Evolutionary conservation across 2,329 filamentous ascomycete genomes (phyloP), one percentile per base, ranked within the genome.

Genomic region (Tolypocladium album): DNA sequence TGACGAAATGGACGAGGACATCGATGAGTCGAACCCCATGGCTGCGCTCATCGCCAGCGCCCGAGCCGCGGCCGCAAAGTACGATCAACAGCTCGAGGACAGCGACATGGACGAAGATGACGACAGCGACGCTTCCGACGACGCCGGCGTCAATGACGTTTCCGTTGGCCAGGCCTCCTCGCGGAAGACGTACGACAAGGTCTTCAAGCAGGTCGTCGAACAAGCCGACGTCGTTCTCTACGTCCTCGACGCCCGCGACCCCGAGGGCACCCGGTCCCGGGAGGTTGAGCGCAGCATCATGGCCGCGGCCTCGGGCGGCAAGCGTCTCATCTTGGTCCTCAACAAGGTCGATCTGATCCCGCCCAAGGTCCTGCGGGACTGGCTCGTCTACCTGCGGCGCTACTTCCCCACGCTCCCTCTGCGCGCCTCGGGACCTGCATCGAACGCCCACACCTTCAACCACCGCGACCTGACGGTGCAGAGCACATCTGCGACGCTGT

Each of bases 301-400:
- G 88, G 88, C 91, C n/a, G 88, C 90, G 12, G 89, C 90, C 17
- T 83, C 82, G 36, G 89, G 89, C 60, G 88, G 87, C 65, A 97
- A 97, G 79, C 84, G 92, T 58, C 81, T 97, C 61, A 96, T 97
- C 62, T 85, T 97, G 61, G 85, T 97, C 61, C 80, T 97, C 66
- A 97, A 97, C 86, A 97, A 97, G 83, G 92, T 96, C 71, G 92
- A 97, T 72, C 82, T 97, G 60, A 83, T 97, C 55, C 92, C 92
- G 3, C 85, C 90, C 27, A 81, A 86, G 55, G 88, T 93, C 15
- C 84, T 97, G 53, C 90, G 90, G 71, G 85, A 82, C 68, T 97
- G 92, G 92, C 85, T 97, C 65, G 75, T 83, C 61, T 86, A 96
- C 74, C 83, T 97, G 64, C 88, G 91, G 63, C 85, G 90, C 65